Evolutionary conservation across 108 stramenopile species (phyloP).

Genomic region (Cyclotella baltica): DNA sequence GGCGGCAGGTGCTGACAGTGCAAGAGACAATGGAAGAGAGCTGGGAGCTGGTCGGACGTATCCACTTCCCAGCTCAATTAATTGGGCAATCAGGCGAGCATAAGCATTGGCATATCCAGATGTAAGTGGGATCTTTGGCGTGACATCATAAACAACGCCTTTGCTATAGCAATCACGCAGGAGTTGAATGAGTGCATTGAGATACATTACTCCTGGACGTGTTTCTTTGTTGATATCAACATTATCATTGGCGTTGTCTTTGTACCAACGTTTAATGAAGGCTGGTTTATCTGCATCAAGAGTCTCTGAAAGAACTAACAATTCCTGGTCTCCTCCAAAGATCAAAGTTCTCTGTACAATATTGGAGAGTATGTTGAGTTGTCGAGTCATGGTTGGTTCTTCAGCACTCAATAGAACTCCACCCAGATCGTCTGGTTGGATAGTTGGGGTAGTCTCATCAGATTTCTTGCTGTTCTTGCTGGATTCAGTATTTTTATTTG

Average conservation of each 20-base stretch:
- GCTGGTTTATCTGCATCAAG: constrained; percentile 76
- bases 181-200: constrained; percentile 75
- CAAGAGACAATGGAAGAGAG: constrained; percentile 32
- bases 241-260: constrained; percentile 38
- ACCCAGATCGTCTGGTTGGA: constrained; percentile 63
- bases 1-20: constrained; percentile 58
- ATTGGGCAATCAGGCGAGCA: constrained; percentile 69
- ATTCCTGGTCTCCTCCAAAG: constrained; percentile 87
- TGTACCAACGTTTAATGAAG: constrained; percentile 87
- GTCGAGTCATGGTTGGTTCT: constrained; percentile 87
- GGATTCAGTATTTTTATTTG: constrained; percentile 7
- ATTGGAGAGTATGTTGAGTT: constrained; percentile 85
- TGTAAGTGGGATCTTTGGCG: constrained; percentile 65
- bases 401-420: constrained; percentile 78
- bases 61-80: constrained; percentile 82
- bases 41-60: constrained; percentile 69
- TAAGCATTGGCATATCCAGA: constrained; percentile 81
- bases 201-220: constrained; percentile 80
- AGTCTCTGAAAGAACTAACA: constrained; percentile 80
- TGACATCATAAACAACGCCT: constrained; percentile 68
- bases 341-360: constrained; percentile 79
- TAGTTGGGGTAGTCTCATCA: constrained; percentile 33
- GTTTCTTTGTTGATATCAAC: constrained; percentile 44
- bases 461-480: too few species aligned
- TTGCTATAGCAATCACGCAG: constrained; percentile 71